These are phyloP conservation scores for Lachnellula arida DNA, from an alignment of 2,329 filamentous ascomycete genomes.

Conservation along the genomic window DNA sequence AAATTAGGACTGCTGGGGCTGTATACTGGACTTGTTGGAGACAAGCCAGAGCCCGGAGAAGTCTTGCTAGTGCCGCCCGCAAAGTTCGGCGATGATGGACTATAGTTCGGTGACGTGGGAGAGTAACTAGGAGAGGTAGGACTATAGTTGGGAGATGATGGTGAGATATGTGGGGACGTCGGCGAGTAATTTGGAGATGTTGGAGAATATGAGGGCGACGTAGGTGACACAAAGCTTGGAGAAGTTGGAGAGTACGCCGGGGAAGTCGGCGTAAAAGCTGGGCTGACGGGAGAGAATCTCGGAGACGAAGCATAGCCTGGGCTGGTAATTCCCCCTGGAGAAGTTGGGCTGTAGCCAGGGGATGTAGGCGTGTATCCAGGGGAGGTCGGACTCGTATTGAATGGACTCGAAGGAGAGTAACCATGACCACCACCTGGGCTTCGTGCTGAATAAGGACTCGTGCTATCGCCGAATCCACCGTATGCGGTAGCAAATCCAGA, in stretches of 20 bases:
- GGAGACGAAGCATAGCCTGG: constrained; percentile 46
- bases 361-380: constrained; percentile 36
- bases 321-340: constrained; percentile 51
- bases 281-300: constrained; percentile 56
- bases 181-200: constrained; percentile 70
- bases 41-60: constrained; percentile 27
- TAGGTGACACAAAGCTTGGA: constrained; percentile 43
- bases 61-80: constrained; percentile 16
- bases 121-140: constrained; percentile 45
- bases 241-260: constrained; percentile 33
- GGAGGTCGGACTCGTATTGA: constrained; percentile 45
- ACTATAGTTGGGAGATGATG: constrained; percentile 29
- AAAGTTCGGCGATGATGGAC: constrained; percentile 29
- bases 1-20: constrained; percentile 30
- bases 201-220: constrained; percentile 75
- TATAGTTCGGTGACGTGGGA: constrained; percentile 28
- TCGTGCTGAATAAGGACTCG: constrained; percentile 64
- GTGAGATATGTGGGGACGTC: constrained; percentile 50
- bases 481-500: constrained; percentile 61
- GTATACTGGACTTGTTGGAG: constrained; percentile 30
- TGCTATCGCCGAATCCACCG: constrained; percentile 44
- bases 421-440: constrained; percentile 55
- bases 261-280: constrained; percentile 33
- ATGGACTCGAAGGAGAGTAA: constrained; percentile 66
- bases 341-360: constrained; percentile 42